Base-by-base conservation (phyloP, 2,329 filamentous ascomycete genomes). In the Penicillium sp. region DNA sequence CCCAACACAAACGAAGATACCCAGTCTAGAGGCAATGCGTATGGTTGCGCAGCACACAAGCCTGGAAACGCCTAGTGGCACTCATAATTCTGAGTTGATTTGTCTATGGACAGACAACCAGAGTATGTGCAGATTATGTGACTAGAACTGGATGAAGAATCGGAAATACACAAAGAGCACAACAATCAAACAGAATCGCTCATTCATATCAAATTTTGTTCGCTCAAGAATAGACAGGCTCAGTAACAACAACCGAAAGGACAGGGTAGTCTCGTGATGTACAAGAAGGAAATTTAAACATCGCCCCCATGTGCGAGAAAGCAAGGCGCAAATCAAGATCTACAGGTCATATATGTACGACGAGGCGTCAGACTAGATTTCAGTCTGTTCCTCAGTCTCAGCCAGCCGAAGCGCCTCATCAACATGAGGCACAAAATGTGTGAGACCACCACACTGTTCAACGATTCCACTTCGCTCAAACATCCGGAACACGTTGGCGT, bases 401-500 rank as follows among this genome's bases (percentile, higher is more conserved):
- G 91, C 92, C 81, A 93, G 81, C 56, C 89, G 85, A 69, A 99
- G 77, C 1, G 95, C 95, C 74, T 96, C 91, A 56, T 93, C 88
- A 1, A 98, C 93, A 67, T 91, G 89, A 26, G 86, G 83, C 9
- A 96, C 90, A 76, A 97, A 97, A 70, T 95, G 89, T 1, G 83
- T 77, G 72, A 86, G 83, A 0, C 93, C 94, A 2, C 94, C 94
- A 61, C 90, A 91, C 56, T 91, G 82, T 1, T 92, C 91, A 1
- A 97, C 86, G 67, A 99, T 97, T 3, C 95, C 94, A 68, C 91
- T 93, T 58, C 86, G 83, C 58, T 88, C 82, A 79, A 98, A 91
- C 57, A 92, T 81, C 55, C 83, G 79, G 83, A 90, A 94, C 0
- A 96, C 89, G 2, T 84, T 79, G 60, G 79, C 82, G 19, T 79